Conservation (phyloP, 441 rosid genomes). For the Viola pubescens region DNA sequence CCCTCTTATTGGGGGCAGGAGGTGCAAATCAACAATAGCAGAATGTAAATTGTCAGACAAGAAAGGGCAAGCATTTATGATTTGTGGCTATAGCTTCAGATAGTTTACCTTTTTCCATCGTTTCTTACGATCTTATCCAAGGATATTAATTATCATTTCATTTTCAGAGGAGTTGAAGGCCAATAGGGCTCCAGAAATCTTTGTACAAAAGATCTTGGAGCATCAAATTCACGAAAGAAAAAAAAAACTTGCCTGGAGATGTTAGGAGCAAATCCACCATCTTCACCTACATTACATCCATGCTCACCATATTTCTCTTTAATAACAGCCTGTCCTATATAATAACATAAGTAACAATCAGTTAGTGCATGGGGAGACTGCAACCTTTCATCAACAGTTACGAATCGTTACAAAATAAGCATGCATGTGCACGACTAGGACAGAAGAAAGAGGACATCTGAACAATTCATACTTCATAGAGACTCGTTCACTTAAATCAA, state of each 20-base stretch:
- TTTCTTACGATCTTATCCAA: slow-evolving; percentile 1
- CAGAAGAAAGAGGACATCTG: not conserved
- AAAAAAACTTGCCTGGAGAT: slow-evolving; percentile 61
- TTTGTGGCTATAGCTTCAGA: not conserved
- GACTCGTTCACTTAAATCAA: not conserved
- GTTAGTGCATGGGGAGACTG: slow-evolving; percentile 14
- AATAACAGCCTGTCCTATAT: slow-evolving; percentile 73
- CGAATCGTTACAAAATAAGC: slow-evolving; percentile 1
- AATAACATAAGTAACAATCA: slow-evolving; percentile 28
- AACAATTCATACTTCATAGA: not conserved
- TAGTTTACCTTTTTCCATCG: not conserved
- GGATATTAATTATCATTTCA: not conserved
- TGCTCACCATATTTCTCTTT: slow-evolving; percentile 63
- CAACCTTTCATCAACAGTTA: slow-evolving; percentile 5
- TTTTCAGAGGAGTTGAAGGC: slow-evolving; percentile 3
- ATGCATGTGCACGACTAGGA: not conserved
- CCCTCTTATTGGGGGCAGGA: not conserved
- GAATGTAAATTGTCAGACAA: slow-evolving; percentile 3
- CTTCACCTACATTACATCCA: slow-evolving; percentile 89
- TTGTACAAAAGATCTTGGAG: slow-evolving; percentile 14
- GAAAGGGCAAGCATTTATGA: not conserved
- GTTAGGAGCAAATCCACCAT: slow-evolving; percentile 94
- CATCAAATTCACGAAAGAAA: slow-evolving; percentile 6
- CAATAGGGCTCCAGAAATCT: not conserved
- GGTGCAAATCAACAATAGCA: not conserved